Percentiles rank a stretch among this genome's conserved stretches.
These are phyloP conservation scores for Plasmodium fragile DNA, from an alignment of 169 alveolate species.

Conservation along the genomic window DNA sequence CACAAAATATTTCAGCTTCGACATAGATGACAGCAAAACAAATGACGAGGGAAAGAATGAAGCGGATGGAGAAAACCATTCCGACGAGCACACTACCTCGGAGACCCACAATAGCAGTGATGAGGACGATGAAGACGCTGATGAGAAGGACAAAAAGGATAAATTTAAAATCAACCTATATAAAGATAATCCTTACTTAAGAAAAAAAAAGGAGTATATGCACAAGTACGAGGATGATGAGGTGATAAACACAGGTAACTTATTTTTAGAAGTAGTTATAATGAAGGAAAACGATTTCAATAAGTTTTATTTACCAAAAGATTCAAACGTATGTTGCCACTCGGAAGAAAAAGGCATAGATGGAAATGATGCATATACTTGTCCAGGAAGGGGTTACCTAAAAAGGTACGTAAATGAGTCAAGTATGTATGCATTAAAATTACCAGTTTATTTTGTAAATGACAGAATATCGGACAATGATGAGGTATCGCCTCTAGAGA, in stretches of 20 bases:
- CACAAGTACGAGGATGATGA: not conserved
- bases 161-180: slow-evolving; percentile 56
- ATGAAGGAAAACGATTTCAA: slow-evolving; percentile 75
- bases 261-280: slow-evolving; percentile 68
- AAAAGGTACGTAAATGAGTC: slow-evolving; percentile 57
- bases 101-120: not conserved
- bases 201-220: slow-evolving; percentile 41
- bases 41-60: not conserved
- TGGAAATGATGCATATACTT: slow-evolving; percentile 28
- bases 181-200: slow-evolving; percentile 55
- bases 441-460: slow-evolving; percentile 75
- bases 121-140: slow-evolving; percentile 9
- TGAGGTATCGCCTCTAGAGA: not conserved
- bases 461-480: slow-evolving; percentile 23
- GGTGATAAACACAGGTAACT: slow-evolving; percentile 1
- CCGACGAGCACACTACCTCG: not conserved
- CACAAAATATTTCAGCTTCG: slow-evolving; percentile 70
- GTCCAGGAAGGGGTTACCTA: slow-evolving; percentile 76
- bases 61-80: not conserved
- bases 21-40: not conserved
- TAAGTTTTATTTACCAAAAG: slow-evolving; percentile 62
- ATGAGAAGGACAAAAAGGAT: slow-evolving; percentile 39
- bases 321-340: slow-evolving; percentile 51
- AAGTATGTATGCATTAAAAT: slow-evolving; percentile 51
- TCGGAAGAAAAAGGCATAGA: slow-evolving; percentile 22